Base-by-base conservation (phyloP, 1,284 basidiomycete genomes). In the Marasmius oreades region DNA sequence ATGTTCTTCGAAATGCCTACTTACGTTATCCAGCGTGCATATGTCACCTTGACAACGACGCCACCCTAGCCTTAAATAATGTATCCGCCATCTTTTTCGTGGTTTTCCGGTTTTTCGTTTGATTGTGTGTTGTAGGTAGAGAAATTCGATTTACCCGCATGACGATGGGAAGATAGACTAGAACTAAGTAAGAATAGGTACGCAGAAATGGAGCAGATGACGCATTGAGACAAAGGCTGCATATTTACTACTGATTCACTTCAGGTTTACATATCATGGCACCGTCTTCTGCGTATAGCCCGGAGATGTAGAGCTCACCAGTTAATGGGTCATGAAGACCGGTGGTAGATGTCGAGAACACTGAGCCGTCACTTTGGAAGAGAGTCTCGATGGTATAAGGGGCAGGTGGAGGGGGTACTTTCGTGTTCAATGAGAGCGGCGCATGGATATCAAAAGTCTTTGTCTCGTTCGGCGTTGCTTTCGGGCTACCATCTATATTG, bases 311-410 rank as follows among this genome's bases (percentile, higher is more conserved):
- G 11, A 86, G 62, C 3, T 60, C 63, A 0, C 79, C 80, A 0
- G 76, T 75, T 16, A 67, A 61, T 0, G 73, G 67, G 64, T 86
- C 84, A 39, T 72, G 66, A 55, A 87, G 59, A 1, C 73, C 78
- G 5, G 82, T 83, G 2, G 75, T 71, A 12, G 81, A 81, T 2
- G 77, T 70, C 14, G 74, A 74, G 61, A 83, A 85, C 6, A 75
- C 75, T 0, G 73, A 70, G 2, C 85, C 85, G 56, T 82, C 73
- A 61, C 85, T 87, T 69, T 86, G 85, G 69, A 85, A 86, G 20
- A 88, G 58, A 0, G 86, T 87, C 62, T 76, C 70, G 26, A 86
- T 56, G 33, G 73, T 72, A 61, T 78, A 50, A n/a, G 47, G 72
- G 2, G 69, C 70, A 11, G 63, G 56, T n/a, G 70, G 63, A 6